A percentile compares a stretch with the other conserved stretches of the same genome.
Conservation (phyloP, 306 rosid species). For the Cucurbita moschata region DNA sequence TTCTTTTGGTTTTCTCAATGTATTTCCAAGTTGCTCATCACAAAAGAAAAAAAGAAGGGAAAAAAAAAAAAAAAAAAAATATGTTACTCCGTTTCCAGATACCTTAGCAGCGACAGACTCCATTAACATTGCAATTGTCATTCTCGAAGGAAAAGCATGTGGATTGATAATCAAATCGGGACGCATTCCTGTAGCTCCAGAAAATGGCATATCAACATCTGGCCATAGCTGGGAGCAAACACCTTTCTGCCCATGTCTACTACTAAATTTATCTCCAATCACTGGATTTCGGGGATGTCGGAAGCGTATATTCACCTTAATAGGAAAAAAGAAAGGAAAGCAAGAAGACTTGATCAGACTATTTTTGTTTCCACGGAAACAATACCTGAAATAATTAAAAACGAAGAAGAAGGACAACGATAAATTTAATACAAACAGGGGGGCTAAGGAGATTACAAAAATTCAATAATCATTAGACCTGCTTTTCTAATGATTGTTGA, state of each 20-base stretch:
- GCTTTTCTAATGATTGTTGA: neutral
- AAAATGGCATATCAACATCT: conserved; percentile 96
- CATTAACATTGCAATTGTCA: conserved; percentile 98
- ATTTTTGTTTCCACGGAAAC: neutral
- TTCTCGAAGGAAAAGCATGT: conserved; percentile 98
- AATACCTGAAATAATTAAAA: neutral
- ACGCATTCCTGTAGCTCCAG: conserved; percentile 86
- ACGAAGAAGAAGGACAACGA: neutral
- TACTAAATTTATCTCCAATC: conserved; percentile 96
- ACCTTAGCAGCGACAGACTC: conserved; percentile 99
- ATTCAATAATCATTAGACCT: neutral
- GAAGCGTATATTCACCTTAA: conserved; percentile 78
- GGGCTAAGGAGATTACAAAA: neutral
- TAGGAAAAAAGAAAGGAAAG: neutral
- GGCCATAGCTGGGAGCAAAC: conserved; percentile 99
- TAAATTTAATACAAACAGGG: neutral
- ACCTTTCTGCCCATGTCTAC: conserved; percentile 98
- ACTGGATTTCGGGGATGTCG: conserved; percentile 86
- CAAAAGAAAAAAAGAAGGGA: neutral
- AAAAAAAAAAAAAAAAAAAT: neutral
- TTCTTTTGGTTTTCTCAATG: neutral
- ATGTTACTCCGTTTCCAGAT: neutral
- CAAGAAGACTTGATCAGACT: neutral
- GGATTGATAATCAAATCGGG: conserved; percentile 98
- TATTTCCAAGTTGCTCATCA: neutral